These are phyloP conservation scores for Leccinum fuscescens DNA, from an alignment of 1,284 basidiomycete genomes.

Conservation along the genomic window DNA sequence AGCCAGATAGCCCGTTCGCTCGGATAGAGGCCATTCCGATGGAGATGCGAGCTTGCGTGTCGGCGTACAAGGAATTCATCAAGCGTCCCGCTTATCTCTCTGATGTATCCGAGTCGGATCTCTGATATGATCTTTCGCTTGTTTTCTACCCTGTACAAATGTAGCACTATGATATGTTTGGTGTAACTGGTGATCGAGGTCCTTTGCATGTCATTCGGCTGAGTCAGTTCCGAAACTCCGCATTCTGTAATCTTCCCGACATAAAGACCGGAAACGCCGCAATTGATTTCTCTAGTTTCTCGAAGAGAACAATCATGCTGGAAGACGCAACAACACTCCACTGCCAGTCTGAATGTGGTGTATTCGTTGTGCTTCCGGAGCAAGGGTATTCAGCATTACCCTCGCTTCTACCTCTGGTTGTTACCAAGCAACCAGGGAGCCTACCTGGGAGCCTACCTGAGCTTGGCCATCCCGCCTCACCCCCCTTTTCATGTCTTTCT, in stretches of 20 bases:
- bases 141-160: too few relatives aligned
- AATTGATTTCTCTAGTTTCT: neutral
- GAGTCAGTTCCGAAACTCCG: neutral
- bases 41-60: neutral
- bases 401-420: neutral
- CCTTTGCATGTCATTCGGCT: neutral
- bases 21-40: neutral
- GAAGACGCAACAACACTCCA: neutral
- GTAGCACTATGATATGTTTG: neutral
- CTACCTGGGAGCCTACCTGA: neutral
- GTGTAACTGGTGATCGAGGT: neutral
- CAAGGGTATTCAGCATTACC: neutral
- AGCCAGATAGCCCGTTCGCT: neutral
- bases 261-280: neutral
- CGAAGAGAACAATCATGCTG: neutral
- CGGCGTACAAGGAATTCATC: neutral
- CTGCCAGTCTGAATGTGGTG: neutral
- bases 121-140: too few relatives aligned
- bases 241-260: neutral
- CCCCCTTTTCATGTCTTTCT: neutral
- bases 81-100: neutral
- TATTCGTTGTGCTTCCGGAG: neutral
- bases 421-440: neutral
- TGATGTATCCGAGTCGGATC: neutral
- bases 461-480: neutral